Evolutionary conservation across 2,329 filamentous ascomycete genomes (phyloP).

Genomic region (Fragosphaeria purpurea): DNA sequence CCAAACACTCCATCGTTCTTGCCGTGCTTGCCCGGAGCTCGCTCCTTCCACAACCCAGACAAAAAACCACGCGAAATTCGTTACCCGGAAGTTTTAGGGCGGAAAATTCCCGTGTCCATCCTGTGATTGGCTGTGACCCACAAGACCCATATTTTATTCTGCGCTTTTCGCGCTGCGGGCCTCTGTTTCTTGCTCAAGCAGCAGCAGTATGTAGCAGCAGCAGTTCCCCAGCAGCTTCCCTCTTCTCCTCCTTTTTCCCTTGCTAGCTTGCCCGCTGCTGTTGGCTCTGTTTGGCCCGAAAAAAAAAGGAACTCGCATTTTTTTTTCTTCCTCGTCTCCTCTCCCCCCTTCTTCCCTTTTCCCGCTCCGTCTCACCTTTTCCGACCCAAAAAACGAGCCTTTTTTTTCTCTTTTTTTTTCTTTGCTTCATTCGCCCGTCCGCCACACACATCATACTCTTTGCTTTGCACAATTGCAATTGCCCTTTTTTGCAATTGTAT

Average conservation of each 20-base stretch:
- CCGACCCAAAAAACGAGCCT: constrained; percentile 1
- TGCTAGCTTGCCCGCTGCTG: constrained; percentile 7
- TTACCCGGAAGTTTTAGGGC: constrained; percentile 15
- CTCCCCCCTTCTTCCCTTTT: constrained; percentile 9
- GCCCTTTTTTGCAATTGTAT: constrained; percentile 45
- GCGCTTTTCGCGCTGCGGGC: too few species aligned
- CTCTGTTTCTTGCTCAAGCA: too few species aligned
- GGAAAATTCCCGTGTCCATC: constrained; percentile 10
- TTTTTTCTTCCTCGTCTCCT: constrained; percentile 10
- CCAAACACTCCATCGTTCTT: too few species aligned
- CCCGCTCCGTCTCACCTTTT: neutral
- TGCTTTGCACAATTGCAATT: constrained; percentile 42
- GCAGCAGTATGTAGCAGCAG: too few species aligned
- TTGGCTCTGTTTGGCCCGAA: constrained; percentile 5
- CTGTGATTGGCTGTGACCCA: constrained; percentile 12
- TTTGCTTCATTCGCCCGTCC: neutral
- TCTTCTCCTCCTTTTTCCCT: neutral
- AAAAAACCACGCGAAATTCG: too few species aligned
- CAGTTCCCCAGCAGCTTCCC: neutral
- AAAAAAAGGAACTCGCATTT: constrained; percentile 13
- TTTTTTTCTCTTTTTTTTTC: neutral
- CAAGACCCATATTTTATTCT: constrained; percentile 8
- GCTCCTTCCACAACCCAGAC: too few species aligned
- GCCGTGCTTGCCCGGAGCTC: too few species aligned
- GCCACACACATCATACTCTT: neutral